Evolutionary conservation across 345 rosid species (phyloP), one percentile per base, ranked within the genome.

Genomic region (Sonneratia alba): DNA sequence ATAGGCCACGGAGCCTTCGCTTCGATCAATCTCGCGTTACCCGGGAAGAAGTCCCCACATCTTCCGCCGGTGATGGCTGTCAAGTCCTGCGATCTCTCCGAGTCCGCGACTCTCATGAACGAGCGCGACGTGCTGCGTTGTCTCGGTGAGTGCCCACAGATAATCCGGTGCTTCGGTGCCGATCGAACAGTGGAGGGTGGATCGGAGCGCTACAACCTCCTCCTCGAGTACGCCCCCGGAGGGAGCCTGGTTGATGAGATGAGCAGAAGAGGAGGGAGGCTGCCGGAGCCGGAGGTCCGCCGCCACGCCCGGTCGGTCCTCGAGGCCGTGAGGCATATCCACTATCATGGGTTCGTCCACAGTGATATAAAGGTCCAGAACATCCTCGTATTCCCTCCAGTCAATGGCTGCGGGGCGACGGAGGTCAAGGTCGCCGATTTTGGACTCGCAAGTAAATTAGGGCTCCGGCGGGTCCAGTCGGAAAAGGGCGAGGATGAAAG

Each of bases 361-460:
- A 63, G 77, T 53, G 77, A 75, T 68, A 59, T 75, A 55, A 75
- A 75, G 77, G 69, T 70, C 4, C 77, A 75, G 63, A 75, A 75
- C 73, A 70, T 91, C 47, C 77, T 93, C 53, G 76, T 91, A 19
- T 86, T 85, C 68, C 79, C 76, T 43, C 75, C 74, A 62, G 82
- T 79, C 1, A 45, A 55, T 34, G 49, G 71, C 36, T 49, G 36
- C 13, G 76, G 36, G 0, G 42, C 10, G 14, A 22, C 48, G 1
- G 81, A 77, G 37, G 80, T 76, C 61, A 89, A 86, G 78, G 85
- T 91, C 16, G 88, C 93, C 3, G 97, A 93, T 76, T 93, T 91
- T 21, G 98, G 97, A 37, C 75, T 91, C 65, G 86, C 97, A 8
- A 88, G 77, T 83, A 83, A 75, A 48, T 73, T 66, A 22, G 82